Base-by-base conservation (phyloP, 495 filamentous ascomycete species). In the Lichenothelia convexa region DNA sequence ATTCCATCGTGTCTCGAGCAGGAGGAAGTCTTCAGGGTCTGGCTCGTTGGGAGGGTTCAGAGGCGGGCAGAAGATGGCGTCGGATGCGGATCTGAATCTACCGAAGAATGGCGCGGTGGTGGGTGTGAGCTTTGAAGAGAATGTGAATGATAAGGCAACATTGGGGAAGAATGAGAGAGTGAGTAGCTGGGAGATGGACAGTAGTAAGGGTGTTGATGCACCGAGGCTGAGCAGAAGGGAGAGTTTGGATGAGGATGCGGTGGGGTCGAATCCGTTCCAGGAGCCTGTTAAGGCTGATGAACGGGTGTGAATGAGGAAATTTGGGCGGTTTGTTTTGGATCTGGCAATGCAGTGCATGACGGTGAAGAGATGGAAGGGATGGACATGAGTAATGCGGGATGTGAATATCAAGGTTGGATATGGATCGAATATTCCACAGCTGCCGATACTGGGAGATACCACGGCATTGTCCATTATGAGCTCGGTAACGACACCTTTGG, bases 181-280 rank as follows among this genome's bases (percentile, higher is more conserved):
- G 2, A 53, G 51, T 5, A 60, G 57, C 38, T 60, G 57, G 57
- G 57, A 60, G 47, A 34, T 60, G 34, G 50, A 51, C 34, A 36
- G 48, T 32, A 22, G 12, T 16, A 46, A 49, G 36, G 45, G 46
- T 34, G 12, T 1, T 18, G 12, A 18, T 11, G 32, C 13, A 18
- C 43, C 43, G 30, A 41, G 47, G 18, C 46, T 40, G 20, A 15
- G 23, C 15, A 29, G 42, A 26, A 36, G 49, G 18, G 41, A 21
- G 21, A 56, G 53, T 34, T 49, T 51, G 21, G 50, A 54, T 20
- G 47, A 36, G 5, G 47, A 49, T 26, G 49, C 46, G 32, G 45
- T 46, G 12, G 6, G 35, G 11, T 35, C 50, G 31, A 36, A 45
- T 40, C 45, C 46, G 27, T 49, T 46, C 43, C 17, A 31, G 23